These are phyloP conservation scores for Hypoxylon sp. DNA, from an alignment of 2,329 filamentous ascomycete species.

Conservation along the genomic window DNA sequence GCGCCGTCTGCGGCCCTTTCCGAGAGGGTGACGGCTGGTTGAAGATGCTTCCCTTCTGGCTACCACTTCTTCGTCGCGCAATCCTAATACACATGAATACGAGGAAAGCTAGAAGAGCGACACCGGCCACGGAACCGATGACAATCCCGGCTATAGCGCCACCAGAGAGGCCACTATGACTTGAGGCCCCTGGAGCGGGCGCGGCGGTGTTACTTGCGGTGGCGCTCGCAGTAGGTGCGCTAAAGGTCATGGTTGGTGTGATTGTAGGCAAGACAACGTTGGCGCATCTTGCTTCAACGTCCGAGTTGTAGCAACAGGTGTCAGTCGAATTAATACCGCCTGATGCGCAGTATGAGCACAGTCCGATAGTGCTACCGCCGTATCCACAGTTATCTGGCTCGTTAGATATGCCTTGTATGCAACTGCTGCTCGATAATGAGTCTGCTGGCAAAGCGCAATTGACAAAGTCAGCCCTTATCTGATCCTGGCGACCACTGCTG, in stretches of 20 bases:
- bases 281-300: slow-evolving; percentile 80
- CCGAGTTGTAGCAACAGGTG: slow-evolving; percentile 90
- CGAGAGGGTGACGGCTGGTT: slow-evolving; percentile 89
- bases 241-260: slow-evolving; percentile 76
- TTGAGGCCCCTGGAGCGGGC: slow-evolving; percentile 52
- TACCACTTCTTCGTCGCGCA: slow-evolving; percentile 67
- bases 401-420: slow-evolving; percentile 83
- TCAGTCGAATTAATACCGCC: slow-evolving; percentile 93
- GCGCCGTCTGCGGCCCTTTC: slow-evolving; percentile 62
- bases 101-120: slow-evolving; percentile 77
- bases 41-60: slow-evolving; percentile 81
- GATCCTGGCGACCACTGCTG: slow-evolving; percentile 74
- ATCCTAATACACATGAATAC: slow-evolving; percentile 76
- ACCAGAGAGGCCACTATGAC: slow-evolving; percentile 72
- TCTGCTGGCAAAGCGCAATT: slow-evolving; percentile 88
- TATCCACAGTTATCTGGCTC: slow-evolving; percentile 92
- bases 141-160: slow-evolving; percentile 93
- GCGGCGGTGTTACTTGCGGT: slow-evolving; percentile 61
- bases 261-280: slow-evolving; percentile 85
- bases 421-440: slow-evolving; percentile 79
- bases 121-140: slow-evolving; percentile 81
- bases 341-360: slow-evolving; percentile 88
- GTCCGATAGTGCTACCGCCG: slow-evolving; percentile 76
- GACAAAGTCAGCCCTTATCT: slow-evolving; percentile 93
- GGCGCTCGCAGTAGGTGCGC: slow-evolving; percentile 62